Base-by-base conservation (phyloP, 2,329 filamentous ascomycete genomes). In the Botrytis fragariae region DNA sequence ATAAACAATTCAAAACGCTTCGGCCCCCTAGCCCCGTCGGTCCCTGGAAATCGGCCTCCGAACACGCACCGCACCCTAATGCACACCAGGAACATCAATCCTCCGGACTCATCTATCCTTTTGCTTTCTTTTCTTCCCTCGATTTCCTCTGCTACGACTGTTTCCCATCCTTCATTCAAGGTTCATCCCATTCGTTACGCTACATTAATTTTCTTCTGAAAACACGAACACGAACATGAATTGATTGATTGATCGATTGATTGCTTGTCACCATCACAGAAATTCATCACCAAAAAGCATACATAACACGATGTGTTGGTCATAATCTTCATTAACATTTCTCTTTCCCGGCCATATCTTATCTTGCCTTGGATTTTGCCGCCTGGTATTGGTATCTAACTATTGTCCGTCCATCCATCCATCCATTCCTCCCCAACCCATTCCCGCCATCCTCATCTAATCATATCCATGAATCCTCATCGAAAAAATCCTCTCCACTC, bases 281-380 rank as follows among this genome's bases (percentile, higher is more conserved):
- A 54, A 10, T 44, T 51, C 7, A 51, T n/a, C 32, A 25, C 37
- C 39, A 37, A 35, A 37, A 22, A 10, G 20, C 25, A 25, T n/a
- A n/a, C 16, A 65, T 20, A 37, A 64, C 25, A 37, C 12, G 3
- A 42, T 22, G 35, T 48, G 44, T 48, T 39, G 16, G 48, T 72
- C 70, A 72, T 72, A 67, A 72, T 72, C 61, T 72, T 72, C 70
- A 59, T 72, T 67, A 68, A 59, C 45, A 37, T 68, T 65, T 22
- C 45, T 71, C 42, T 32, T 32, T 62, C 25, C 25, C 61, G 37
- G 61, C 65, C 35, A 39, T 29, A 25, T 45, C 65, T n/a, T 69
- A 39, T 39, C 65, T 69, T 54, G 14, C 61, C 35, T 63, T 44
- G n/a, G 51, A 29, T 57, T 29, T 57, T 29, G 7, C 65, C 39